Evolutionary conservation across 768 basidiomycete genomes (phyloP).

Genomic region (Filobasidium floriforme): DNA sequence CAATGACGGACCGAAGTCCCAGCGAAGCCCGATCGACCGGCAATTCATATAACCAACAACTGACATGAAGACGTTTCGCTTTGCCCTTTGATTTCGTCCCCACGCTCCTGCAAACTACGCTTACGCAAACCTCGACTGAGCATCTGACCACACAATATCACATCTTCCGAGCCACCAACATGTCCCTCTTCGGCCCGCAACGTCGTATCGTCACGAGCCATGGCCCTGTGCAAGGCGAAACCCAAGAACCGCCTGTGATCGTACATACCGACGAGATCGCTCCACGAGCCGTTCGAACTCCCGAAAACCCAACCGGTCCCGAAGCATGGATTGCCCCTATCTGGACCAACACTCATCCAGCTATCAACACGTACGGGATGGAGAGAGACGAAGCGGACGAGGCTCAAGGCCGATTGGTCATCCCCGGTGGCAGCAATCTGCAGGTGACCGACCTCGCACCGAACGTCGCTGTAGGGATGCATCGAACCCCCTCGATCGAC

Average conservation of each 20-base stretch:
- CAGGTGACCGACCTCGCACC: constrained; percentile 37
- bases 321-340: not conserved
- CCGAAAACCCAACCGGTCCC: not conserved
- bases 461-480: constrained; percentile 31
- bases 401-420: constrained; percentile 19
- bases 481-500: constrained; percentile 40
- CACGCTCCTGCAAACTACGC: too few species aligned
- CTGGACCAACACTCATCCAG: constrained; percentile 8
- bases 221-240: not conserved
- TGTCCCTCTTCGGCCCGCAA: too few species aligned
- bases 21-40: too few species aligned
- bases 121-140: too few species aligned
- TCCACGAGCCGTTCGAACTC: not conserved
- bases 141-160: too few species aligned
- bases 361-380: not conserved
- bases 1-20: too few species aligned
- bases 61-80: too few species aligned
- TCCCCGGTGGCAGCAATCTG: constrained; percentile 32
- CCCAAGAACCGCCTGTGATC: not conserved
- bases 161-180: too few species aligned
- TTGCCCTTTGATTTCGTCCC: too few species aligned
- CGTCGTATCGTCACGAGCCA: too few species aligned
- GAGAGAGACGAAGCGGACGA: not conserved
- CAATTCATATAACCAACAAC: too few species aligned
- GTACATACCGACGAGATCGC: not conserved